Conservation (phyloP, 805 yeast genomes). For the Saturnispora besseyi region DNA sequence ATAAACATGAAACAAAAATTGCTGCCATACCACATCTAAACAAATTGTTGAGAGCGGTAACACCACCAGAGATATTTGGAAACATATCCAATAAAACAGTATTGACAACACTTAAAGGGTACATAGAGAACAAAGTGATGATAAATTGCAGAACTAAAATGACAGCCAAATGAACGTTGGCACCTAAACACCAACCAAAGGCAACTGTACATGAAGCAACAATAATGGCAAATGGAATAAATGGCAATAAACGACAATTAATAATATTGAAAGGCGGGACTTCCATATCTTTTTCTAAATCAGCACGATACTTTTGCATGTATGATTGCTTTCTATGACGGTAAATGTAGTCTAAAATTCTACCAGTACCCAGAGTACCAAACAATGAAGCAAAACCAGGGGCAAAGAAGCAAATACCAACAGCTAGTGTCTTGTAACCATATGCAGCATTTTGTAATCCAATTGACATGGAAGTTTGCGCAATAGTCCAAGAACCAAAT, state of each 20-base stretch:
- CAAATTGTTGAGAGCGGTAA: constrained; percentile 64
- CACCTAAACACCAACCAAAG: constrained; percentile 68
- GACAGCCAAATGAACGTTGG: constrained; percentile 38
- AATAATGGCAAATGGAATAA: constrained; percentile 35
- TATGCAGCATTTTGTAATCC: constrained; percentile 40
- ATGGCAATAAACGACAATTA: constrained; percentile 43
- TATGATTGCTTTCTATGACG: constrained; percentile 28
- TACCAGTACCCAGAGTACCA: constrained; percentile 56
- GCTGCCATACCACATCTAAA: constrained; percentile 70
- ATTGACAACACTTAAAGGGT: constrained; percentile 47
- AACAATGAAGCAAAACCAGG: constrained; percentile 59
- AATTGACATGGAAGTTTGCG: constrained; percentile 57
- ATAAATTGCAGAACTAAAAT: constrained; percentile 51
- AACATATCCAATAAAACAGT: constrained; percentile 70
- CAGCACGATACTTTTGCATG: constrained; percentile 14
- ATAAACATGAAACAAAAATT: constrained; percentile 55
- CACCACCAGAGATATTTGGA: constrained; percentile 63
- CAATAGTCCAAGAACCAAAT: constrained; percentile 63
- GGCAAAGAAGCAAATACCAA: constrained; percentile 68
- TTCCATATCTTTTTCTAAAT: constrained; percentile 6
- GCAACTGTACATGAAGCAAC: constrained; percentile 33
- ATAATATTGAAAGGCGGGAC: constrained; percentile 44
- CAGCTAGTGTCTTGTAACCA: constrained; percentile 40
- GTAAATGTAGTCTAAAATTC: constrained; percentile 45
- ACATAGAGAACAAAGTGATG: constrained; percentile 50